A percentile compares a stretch with the other conserved stretches of the same genome.
phyloP scores from a whole-genome alignment of 148 eudicot species.

The Chenopodium suecicum region DNA sequence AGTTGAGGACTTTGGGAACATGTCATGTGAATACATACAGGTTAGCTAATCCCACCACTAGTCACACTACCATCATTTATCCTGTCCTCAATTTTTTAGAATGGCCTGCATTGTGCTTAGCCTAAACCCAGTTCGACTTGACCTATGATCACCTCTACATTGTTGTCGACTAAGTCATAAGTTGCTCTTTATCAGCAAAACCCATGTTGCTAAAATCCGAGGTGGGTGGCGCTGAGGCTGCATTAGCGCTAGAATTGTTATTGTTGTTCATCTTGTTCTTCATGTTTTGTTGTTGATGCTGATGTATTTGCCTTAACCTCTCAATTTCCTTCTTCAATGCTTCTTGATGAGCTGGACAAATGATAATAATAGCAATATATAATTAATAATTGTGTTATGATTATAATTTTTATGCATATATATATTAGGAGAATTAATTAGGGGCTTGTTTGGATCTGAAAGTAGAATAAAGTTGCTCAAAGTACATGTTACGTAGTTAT shows the following conservation, averaged over 20 bases:
- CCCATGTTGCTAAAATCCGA: slow-evolving; percentile 31
- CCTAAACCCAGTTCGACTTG: not conserved
- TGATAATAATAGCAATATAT: not conserved
- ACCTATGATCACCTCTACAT: too few relatives aligned
- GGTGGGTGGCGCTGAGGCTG: slow-evolving; percentile 11
- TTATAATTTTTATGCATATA: not conserved
- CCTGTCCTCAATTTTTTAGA: not conserved
- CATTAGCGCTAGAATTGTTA: not conserved
- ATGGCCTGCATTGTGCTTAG: too few relatives aligned
- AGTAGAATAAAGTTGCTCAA: slow-evolving; percentile 25
- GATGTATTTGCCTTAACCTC: slow-evolving; percentile 71
- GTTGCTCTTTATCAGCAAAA: slow-evolving; percentile 44
- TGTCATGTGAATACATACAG: slow-evolving; percentile 42
- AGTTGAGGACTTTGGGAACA: slow-evolving; percentile 30
- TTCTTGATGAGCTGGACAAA: slow-evolving; percentile 76
- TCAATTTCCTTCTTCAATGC: slow-evolving; percentile 89
- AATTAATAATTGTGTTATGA: not conserved
- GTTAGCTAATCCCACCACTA: slow-evolving; percentile 30
- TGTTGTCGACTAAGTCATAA: slow-evolving; percentile 28
- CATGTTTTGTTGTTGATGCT: slow-evolving; percentile 47
- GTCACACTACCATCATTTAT: not conserved
- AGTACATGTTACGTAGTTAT: slow-evolving; percentile 21
- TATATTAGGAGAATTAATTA: not conserved
- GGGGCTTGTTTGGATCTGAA: not conserved
- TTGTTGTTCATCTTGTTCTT: slow-evolving; percentile 39